A percentile compares a stretch with the other conserved stretches of the same genome.
phyloP scores from a whole-genome alignment of 1,284 basidiomycete genomes.

The Puccinia hordei region DNA sequence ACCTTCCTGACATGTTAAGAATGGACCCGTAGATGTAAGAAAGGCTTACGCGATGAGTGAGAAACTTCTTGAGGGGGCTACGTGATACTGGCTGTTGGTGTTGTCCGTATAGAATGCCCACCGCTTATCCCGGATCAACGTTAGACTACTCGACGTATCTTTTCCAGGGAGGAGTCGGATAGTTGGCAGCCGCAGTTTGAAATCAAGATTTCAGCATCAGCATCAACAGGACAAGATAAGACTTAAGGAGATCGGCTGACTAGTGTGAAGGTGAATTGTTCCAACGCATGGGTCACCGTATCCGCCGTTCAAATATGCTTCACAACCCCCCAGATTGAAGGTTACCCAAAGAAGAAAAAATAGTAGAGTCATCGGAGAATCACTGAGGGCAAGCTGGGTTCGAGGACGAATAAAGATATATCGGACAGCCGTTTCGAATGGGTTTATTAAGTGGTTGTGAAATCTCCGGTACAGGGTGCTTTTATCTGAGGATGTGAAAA shows the following conservation, averaged over 20 bases:
- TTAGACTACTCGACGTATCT: slow-evolving; percentile 36
- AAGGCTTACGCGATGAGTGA: slow-evolving; percentile 28
- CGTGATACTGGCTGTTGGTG: slow-evolving; percentile 23
- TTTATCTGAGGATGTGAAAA: not conserved
- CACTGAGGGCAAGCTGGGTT: not conserved
- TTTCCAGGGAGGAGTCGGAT: not conserved
- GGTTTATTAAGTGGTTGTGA: not conserved
- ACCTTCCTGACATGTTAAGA: not conserved
- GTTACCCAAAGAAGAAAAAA: slow-evolving; percentile 16
- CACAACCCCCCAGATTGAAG: slow-evolving; percentile 22
- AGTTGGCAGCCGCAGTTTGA: not conserved
- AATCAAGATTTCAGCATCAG: not conserved
- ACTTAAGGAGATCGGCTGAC: slow-evolving; percentile 1
- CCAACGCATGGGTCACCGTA: slow-evolving; percentile 35
- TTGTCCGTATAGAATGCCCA: slow-evolving; percentile 43
- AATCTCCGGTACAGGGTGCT: not conserved
- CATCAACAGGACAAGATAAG: not conserved
- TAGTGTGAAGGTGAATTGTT: slow-evolving; percentile 27
- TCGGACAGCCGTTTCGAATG: not conserved
- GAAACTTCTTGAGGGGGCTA: slow-evolving; percentile 34
- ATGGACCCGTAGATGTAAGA: not conserved
- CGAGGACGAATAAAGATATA: not conserved
- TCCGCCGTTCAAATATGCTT: slow-evolving; percentile 23
- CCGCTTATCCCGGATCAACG: slow-evolving; percentile 28
- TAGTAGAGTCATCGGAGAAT: not conserved